Conservation (phyloP, 2,329 filamentous ascomycete genomes). For the Exophiala xenobiotica region DNA sequence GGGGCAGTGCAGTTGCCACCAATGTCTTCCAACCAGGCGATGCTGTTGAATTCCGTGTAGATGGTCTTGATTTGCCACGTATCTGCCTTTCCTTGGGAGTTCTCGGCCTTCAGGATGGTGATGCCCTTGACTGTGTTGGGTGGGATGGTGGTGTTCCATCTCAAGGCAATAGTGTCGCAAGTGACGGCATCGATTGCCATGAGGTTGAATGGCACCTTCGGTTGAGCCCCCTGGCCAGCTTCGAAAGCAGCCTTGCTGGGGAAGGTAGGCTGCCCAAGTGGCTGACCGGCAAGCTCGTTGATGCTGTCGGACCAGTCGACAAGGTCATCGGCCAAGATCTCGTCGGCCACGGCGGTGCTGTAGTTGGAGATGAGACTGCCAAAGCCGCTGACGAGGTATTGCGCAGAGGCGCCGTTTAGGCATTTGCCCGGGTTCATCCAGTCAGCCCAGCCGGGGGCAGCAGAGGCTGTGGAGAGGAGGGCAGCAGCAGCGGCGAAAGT, state of each 20-base stretch:
- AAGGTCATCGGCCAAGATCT: slow-evolving; percentile 32
- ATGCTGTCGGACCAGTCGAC: slow-evolving; percentile 37
- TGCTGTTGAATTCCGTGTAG: slow-evolving; percentile 39
- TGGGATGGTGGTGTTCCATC: slow-evolving; percentile 33
- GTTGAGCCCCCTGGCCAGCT: slow-evolving; percentile 30
- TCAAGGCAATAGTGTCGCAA: slow-evolving; percentile 35
- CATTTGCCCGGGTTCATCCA: slow-evolving; percentile 23
- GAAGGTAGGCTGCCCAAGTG: slow-evolving; percentile 36
- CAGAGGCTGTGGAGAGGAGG: slow-evolving; percentile 21
- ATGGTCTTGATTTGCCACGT: slow-evolving; percentile 37
- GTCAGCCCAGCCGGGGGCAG: slow-evolving; percentile 16
- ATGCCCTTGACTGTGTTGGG: slow-evolving; percentile 35
- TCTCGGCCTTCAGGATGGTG: slow-evolving; percentile 32
- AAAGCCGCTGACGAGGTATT: slow-evolving; percentile 22
- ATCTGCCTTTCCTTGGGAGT: slow-evolving; percentile 19
- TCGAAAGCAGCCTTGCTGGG: slow-evolving; percentile 35
- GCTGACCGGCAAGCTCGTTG: slow-evolving; percentile 33
- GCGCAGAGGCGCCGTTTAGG: slow-evolving; percentile 12
- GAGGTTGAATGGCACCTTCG: slow-evolving; percentile 33
- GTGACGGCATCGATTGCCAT: slow-evolving; percentile 32
- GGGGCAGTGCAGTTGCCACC: slow-evolving; percentile 23
- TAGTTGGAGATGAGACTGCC: slow-evolving; percentile 21
- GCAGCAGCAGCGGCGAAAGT: slow-evolving; percentile 19
- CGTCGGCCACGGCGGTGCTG: slow-evolving; percentile 17
- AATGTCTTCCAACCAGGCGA: slow-evolving; percentile 25